Conservation (phyloP, 805 yeast species). For the Wickerhamomyces ciferrii region DNA sequence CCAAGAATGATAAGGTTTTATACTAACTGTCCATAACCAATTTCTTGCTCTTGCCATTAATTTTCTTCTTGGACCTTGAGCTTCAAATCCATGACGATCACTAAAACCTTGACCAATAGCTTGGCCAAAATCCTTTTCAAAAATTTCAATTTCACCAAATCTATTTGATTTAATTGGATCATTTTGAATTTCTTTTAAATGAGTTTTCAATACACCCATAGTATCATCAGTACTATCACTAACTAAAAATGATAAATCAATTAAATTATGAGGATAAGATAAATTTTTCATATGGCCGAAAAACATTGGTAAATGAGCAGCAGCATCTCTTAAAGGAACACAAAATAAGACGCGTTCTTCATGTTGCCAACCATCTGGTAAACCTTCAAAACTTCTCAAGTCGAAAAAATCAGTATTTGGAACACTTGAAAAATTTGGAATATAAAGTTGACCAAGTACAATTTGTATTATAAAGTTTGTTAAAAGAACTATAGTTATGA, state of each 20-base stretch:
- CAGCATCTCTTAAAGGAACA: slow-evolving; percentile 91
- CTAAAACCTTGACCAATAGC: slow-evolving; percentile 88
- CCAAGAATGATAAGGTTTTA: slow-evolving; percentile 91
- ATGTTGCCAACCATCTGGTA: slow-evolving; percentile 77
- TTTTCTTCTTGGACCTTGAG: slow-evolving; percentile 93
- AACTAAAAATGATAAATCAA: slow-evolving; percentile 82
- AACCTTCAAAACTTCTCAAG: slow-evolving; percentile 59
- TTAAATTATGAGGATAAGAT: slow-evolving; percentile 82
- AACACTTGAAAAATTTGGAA: slow-evolving; percentile 28
- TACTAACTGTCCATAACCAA: slow-evolving; percentile 85
- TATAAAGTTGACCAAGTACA: slow-evolving; percentile 16
- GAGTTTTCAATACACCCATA: slow-evolving; percentile 56
- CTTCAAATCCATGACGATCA: slow-evolving; percentile 93
- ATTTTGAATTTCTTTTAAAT: slow-evolving; percentile 60
- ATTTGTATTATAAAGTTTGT: slow-evolving; percentile 8
- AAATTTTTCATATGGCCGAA: slow-evolving; percentile 76
- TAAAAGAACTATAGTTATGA: slow-evolving; percentile 10
- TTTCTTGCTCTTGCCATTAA: slow-evolving; percentile 95
- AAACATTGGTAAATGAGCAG: slow-evolving; percentile 84
- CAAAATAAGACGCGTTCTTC: slow-evolving; percentile 79
- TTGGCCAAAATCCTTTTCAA: slow-evolving; percentile 92
- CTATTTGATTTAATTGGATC: slow-evolving; percentile 55
- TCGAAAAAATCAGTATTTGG: slow-evolving; percentile 66
- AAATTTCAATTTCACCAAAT: slow-evolving; percentile 83
- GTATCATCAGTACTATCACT: slow-evolving; percentile 91